Percentiles rank a stretch among this genome's conserved stretches.
Evolutionary conservation across 2,329 filamentous ascomycete species (phyloP).

Genomic region (Penicillium sp.): DNA sequence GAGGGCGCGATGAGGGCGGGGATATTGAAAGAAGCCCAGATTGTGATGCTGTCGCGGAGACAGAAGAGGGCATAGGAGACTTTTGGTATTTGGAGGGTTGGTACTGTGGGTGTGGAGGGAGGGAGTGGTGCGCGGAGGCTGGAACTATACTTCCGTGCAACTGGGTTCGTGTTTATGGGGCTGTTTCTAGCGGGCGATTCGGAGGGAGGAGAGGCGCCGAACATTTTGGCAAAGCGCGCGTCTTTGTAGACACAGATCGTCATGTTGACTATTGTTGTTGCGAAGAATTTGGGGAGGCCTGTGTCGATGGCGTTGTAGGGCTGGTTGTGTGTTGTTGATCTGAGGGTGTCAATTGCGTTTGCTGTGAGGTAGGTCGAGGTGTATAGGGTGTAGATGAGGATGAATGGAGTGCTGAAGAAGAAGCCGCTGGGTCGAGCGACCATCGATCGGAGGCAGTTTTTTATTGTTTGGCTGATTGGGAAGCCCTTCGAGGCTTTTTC

Average conservation of each 20-base stretch:
- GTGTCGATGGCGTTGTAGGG: conserved; percentile 64
- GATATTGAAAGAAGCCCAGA: conserved; percentile 90
- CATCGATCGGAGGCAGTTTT: conserved; percentile 42
- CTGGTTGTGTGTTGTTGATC: conserved; percentile 61
- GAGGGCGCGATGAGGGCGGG: conserved; percentile 73
- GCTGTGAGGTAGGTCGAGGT: conserved; percentile 86
- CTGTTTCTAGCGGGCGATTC: conserved; percentile 19
- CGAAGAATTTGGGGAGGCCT: conserved; percentile 76
- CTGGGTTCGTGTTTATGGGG: conserved; percentile 7
- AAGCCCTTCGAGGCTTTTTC: conserved; percentile 50
- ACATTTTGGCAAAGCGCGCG: conserved; percentile 77
- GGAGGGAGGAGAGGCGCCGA: conserved; percentile 61
- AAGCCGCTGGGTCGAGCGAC: conserved; percentile 44
- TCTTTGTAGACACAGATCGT: conserved; percentile 87
- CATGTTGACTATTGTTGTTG: conserved; percentile 80
- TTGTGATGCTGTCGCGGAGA: conserved; percentile 79
- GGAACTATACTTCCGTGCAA: conserved; percentile 3
- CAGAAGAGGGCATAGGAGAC: conserved; percentile 78
- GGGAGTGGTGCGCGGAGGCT: conserved; percentile 11
- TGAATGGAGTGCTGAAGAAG: conserved; percentile 49
- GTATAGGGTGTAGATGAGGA: conserved; percentile 64
- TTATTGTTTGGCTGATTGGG: conserved; percentile 44
- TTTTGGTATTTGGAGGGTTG: conserved; percentile 57
- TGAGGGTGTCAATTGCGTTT: conserved; percentile 80
- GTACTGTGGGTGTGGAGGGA: conserved; percentile 1